Base-by-base conservation (phyloP, 495 filamentous ascomycete species). In the Aspergillus funiculosus region DNA sequence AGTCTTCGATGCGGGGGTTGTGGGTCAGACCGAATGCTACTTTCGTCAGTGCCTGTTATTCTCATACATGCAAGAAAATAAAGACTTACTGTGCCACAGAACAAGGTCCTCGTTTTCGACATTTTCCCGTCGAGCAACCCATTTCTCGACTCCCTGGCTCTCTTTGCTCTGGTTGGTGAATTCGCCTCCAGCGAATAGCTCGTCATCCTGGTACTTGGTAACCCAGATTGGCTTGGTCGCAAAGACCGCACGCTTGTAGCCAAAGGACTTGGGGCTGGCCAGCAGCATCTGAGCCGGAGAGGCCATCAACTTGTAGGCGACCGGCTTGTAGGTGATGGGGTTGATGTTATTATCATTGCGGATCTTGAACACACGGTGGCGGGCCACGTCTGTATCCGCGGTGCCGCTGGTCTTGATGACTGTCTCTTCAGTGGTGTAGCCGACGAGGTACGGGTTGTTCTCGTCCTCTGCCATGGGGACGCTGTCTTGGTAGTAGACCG, bases 81-180 rank as follows among this genome's bases (percentile, higher is more conserved):
- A 30, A 18, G 29, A 56, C 65, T 46, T 62, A 68, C 65, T 70
- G 40, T 71, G 64, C 68, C 68, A 72, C 9, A 72, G 45, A 28
- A 72, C 66, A 5, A 72, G 17, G 20, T 72, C 69, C 39, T 65
- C 61, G 28, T 72, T 63, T 22, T 81, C 78, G 4, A 78, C 60
- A 7, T 71, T 50, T 19, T 70, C 66, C 18, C 77, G 71, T 1
- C 64, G 53, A 5, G 68, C 72, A 41, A 65, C 63, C 68, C 66
- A 69, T 21, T 59, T 56, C 34, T 67, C 61, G 1, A 71, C 61
- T 0, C 64, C 64, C 9, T 71, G 57, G 0, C 81, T 84, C 6
- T 76, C 73, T 39, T 81, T 72, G 31, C 77, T 82, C 67, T 95
- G 90, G 59, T 94, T 95, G 1, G 89, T 94, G 63, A 89, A 95